These are phyloP conservation scores for Glomus cerebriforme DNA, from an alignment of 192 early-diverging fungal species.

Conservation along the genomic window DNA sequence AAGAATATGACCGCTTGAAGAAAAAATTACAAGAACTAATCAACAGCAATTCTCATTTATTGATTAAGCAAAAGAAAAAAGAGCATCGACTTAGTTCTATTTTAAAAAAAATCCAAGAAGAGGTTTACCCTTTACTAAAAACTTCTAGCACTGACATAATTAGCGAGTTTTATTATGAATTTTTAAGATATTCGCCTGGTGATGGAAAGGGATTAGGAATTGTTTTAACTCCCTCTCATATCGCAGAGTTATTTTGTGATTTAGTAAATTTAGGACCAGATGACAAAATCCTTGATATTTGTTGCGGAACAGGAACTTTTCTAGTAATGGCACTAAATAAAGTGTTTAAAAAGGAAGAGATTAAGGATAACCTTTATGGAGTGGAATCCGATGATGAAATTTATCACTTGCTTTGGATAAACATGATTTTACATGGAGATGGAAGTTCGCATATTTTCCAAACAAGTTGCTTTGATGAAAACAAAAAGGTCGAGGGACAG, in stretches of 20 bases:
- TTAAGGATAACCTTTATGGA: neutral
- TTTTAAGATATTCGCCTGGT: neutral
- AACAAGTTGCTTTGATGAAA: neutral
- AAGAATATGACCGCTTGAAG: too few relatives aligned
- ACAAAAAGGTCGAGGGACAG: too few relatives aligned
- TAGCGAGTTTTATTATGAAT: neutral
- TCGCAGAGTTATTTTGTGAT: neutral
- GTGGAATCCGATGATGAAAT: neutral
- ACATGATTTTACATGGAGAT: neutral
- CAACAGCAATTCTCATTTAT: too few relatives aligned
- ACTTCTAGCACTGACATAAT: neutral
- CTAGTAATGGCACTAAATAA: neutral
- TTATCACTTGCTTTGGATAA: neutral
- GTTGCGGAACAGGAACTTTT: conserved; percentile 4
- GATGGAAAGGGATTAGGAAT: neutral
- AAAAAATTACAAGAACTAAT: too few relatives aligned
- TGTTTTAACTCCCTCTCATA: neutral
- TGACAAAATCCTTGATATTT: neutral
- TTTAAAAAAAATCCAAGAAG: neutral
- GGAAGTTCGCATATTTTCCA: neutral
- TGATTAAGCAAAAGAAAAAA: neutral
- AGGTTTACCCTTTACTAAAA: neutral
- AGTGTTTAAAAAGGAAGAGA: too few relatives aligned
- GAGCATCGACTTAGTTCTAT: neutral
- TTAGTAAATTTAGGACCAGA: neutral